These are phyloP conservation scores for Tetrahymena malaccensis DNA, from an alignment of 73 alveolate genomes.

Conservation along the genomic window DNA sequence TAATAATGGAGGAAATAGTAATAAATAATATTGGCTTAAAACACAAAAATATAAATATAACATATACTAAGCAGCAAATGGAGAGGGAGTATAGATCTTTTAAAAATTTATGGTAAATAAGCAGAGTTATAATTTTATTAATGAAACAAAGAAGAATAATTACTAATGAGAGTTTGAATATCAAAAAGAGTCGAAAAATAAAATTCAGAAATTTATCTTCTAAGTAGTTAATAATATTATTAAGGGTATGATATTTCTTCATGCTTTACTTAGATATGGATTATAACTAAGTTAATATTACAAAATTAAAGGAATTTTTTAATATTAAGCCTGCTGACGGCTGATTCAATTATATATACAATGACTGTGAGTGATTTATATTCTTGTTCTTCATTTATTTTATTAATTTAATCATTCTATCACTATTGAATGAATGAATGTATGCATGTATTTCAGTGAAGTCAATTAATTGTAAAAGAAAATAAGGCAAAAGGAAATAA, in stretches of 20 bases:
- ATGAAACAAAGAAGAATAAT: background rate
- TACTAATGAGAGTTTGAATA: background rate
- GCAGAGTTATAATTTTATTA: background rate
- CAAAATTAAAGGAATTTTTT: background rate
- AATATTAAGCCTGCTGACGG: background rate
- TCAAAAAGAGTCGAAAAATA: background rate
- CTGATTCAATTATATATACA: background rate
- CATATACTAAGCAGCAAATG: background rate
- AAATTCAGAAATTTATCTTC: background rate
- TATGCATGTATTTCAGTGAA: background rate
- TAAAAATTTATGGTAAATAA: background rate
- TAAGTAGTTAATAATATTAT: background rate
- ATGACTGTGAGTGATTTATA: background rate
- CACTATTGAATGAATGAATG: no score
- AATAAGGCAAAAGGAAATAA: background rate
- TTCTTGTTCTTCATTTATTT: no score
- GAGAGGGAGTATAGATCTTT: background rate
- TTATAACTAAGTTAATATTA: background rate
- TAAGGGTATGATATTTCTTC: background rate
- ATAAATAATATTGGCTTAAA: background rate
- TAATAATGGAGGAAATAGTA: background rate
- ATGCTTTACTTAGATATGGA: background rate
- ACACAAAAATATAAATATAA: background rate
- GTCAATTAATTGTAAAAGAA: background rate
- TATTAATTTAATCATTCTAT: no score